A percentile compares a stretch with the other conserved stretches of the same genome.
These are phyloP conservation scores for Entomortierella lignicola DNA, from an alignment of 192 early-diverging fungal genomes.

Conservation along the genomic window DNA sequence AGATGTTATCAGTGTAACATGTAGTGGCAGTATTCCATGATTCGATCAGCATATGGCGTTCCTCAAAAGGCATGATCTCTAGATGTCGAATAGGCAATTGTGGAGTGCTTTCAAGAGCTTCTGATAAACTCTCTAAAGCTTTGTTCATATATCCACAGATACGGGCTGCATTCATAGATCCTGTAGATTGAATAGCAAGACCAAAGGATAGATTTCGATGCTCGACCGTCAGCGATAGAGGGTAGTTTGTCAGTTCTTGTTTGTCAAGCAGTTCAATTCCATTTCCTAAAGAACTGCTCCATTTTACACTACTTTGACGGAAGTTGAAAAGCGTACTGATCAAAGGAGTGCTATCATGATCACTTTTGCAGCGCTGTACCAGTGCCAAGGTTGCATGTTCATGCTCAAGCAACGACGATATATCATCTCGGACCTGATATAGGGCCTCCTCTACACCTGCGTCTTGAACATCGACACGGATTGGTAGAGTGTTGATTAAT, in stretches of 20 bases:
- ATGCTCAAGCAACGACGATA: slow-evolving; percentile 8
- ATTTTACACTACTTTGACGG: background rate
- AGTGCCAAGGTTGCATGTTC: slow-evolving; percentile 5
- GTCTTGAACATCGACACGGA: slow-evolving; percentile 12
- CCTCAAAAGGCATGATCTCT: slow-evolving; percentile 4
- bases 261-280: background rate
- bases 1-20: no score
- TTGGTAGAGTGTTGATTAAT: slow-evolving; percentile 6
- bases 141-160: slow-evolving; percentile 15
- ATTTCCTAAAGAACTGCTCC: background rate
- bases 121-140: background rate
- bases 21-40: slow-evolving; percentile 11
- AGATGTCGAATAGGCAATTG: background rate
- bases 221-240: background rate
- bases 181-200: background rate
- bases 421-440: background rate
- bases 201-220: slow-evolving; percentile 2
- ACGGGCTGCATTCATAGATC: background rate
- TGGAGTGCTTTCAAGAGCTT: background rate
- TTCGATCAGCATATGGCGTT: background rate
- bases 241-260: background rate
- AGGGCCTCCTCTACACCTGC: background rate
- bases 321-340: slow-evolving; percentile 8
- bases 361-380: slow-evolving; percentile 5
- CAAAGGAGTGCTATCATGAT: background rate